These are phyloP conservation scores for Sechiopsis laciniata DNA, from an alignment of 306 rosid species.

Conservation along the genomic window DNA sequence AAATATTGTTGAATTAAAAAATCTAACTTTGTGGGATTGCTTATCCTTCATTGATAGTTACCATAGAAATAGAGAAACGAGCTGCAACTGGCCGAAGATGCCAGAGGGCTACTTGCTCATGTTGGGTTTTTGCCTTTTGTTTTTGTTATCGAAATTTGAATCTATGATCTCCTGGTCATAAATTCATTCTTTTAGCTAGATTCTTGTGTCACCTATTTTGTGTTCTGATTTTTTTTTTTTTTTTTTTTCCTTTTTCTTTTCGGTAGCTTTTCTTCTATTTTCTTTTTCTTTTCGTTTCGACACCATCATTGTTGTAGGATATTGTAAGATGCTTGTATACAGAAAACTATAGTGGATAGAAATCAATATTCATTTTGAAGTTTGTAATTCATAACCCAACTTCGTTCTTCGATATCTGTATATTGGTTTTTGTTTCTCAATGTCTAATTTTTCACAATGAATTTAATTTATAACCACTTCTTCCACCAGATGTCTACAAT, in stretches of 20 bases:
- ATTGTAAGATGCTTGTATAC: conserved; percentile 38
- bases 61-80: not conserved
- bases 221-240: not conserved
- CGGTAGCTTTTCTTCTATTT: conserved; percentile 22
- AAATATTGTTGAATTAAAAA: too few relatives aligned
- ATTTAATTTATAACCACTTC: not conserved
- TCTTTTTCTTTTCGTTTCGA: too few relatives aligned
- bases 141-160: not conserved
- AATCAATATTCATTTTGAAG: conserved; percentile 23
- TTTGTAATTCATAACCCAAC: not conserved
- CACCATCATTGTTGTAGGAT: too few relatives aligned
- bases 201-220: too few relatives aligned
- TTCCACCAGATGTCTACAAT: not conserved
- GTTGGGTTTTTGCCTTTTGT: not conserved
- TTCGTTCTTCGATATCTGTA: not conserved
- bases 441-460: not conserved
- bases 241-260: not conserved
- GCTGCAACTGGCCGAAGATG: conserved; percentile 31
- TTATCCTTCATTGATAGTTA: conserved; percentile 7
- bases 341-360: conserved; percentile 36
- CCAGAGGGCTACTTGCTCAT: conserved; percentile 21
- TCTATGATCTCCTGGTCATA: too few relatives aligned
- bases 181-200: too few relatives aligned
- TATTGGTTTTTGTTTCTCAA: not conserved
- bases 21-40: conserved; percentile 12